Conservation (phyloP, 257 asterid genomes). For the Primulina eburnea region DNA sequence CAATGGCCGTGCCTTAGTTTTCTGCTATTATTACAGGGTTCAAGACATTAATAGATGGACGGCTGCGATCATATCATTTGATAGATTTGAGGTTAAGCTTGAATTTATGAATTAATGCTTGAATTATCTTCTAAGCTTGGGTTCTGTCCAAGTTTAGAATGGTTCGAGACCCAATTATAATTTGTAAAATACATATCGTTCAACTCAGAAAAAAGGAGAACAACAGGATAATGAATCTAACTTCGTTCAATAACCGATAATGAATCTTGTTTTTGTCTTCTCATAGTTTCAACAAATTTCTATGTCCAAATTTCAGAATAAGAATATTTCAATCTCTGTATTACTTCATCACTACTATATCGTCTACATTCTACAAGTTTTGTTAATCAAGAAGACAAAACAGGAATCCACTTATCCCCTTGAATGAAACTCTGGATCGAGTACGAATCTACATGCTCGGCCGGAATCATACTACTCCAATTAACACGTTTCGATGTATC, state of each 20-base stretch:
- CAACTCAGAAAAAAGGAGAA: too few species aligned
- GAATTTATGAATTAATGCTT: too few species aligned
- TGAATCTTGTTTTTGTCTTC: not conserved
- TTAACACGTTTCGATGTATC: slow-evolving; percentile 25
- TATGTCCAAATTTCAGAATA: not conserved
- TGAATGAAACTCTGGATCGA: slow-evolving; percentile 45
- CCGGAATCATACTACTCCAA: slow-evolving; percentile 46
- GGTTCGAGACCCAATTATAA: too few species aligned
- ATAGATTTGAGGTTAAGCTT: too few species aligned
- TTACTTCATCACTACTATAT: not conserved
- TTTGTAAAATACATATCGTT: too few species aligned
- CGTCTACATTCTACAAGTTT: not conserved
- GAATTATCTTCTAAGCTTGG: not conserved
- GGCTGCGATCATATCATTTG: too few species aligned
- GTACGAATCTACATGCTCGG: slow-evolving; percentile 30
- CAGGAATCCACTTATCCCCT: slow-evolving; percentile 46
- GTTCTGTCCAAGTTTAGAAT: too few species aligned
- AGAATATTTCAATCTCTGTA: not conserved
- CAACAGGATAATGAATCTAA: too few species aligned
- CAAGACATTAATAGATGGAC: too few species aligned
- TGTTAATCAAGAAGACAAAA: not conserved
- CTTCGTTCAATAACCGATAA: not conserved
- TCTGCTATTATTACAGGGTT: too few species aligned
- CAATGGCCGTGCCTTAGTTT: not conserved
- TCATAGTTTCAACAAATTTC: too few species aligned